Base-by-base conservation (phyloP, 129 eudicot genomes). In the Helichrysum umbraculigerum region DNA sequence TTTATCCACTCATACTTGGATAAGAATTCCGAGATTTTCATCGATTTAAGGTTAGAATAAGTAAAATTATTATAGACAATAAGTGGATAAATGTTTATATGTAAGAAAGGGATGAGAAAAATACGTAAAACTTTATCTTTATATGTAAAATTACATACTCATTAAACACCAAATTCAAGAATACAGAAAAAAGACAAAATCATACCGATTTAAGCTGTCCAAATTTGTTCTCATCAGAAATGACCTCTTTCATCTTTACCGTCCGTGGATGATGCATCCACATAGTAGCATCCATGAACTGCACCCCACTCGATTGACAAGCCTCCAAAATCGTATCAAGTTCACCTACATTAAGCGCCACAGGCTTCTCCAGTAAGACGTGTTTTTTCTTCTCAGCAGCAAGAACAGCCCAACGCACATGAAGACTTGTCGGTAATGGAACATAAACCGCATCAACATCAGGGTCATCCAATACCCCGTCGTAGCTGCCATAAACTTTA, bases 201-300 rank as follows among this genome's bases (percentile, higher is more conserved):
- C 56, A 14, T 76, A 89, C 96, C 41, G 90, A 28, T 75, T 83
- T 87, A 22, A 90, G 87, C 11, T 83, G 81, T 1, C 96, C 96
- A 44, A 90, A 87, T 25, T 52, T 67, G 20, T 68, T 56, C 0
- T 78, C 21, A 81, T 87, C 91, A 17, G 51, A 33, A 7, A 87
- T 37, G 32, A 87, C 72, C 35, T 82, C 87, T 50, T 59, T 78
- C 90, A 90, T 90, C 75, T 74, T 54, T 4, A 6, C 72, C 12
- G 96, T 90, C 62, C 96, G 72, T 3, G 96, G 92, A 44, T 87
- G 92, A 71, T 90, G 96, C 90, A 90, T 87, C 96, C 96, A 90
- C 96, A 87, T 87, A 67, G 96, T 90, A 61, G 79, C 86, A 35
- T 90, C 96, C 96, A 90, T 90, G 78, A 73, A 81, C 88, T 87